phyloP scores from a whole-genome alignment of 306 rosid genomes.

The Oxytropis ochrocephala region DNA sequence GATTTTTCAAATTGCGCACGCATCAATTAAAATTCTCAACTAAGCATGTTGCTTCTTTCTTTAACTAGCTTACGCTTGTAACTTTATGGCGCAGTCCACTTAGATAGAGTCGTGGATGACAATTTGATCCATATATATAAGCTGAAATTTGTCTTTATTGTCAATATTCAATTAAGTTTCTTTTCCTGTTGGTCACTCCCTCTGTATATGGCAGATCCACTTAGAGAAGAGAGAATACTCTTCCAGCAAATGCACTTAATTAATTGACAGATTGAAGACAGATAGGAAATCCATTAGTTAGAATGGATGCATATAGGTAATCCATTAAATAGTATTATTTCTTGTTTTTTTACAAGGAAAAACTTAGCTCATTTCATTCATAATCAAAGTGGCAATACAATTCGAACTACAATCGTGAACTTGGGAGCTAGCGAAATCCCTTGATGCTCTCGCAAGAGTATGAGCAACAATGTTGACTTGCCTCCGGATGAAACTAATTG shows the following conservation, averaged over 20 bases:
- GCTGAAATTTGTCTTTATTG: conserved; percentile 12
- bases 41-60: conserved; percentile 19
- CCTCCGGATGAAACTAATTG: too few species aligned
- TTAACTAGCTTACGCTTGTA: not conserved
- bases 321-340: too few species aligned
- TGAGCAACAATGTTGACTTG: too few species aligned
- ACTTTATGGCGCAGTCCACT: conserved; percentile 19
- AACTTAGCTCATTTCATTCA: too few species aligned
- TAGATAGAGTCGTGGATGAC: conserved; percentile 12
- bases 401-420: too few species aligned
- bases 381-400: too few species aligned
- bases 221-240: conserved; percentile 4
- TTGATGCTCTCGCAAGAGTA: too few species aligned
- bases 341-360: too few species aligned
- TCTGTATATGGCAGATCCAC: conserved; percentile 23
- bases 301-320: too few species aligned
- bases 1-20: conserved; percentile 8
- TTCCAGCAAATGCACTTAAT: conserved; percentile 1
- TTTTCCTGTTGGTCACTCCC: conserved; percentile 5
- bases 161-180: not conserved
- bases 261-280: conserved; percentile 1
- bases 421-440: too few species aligned
- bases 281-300: conserved; percentile 15
- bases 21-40: not conserved
- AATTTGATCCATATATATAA: not conserved